Conservation (phyloP, 2,329 filamentous ascomycete genomes). For the Bipolaris victoriae region DNA sequence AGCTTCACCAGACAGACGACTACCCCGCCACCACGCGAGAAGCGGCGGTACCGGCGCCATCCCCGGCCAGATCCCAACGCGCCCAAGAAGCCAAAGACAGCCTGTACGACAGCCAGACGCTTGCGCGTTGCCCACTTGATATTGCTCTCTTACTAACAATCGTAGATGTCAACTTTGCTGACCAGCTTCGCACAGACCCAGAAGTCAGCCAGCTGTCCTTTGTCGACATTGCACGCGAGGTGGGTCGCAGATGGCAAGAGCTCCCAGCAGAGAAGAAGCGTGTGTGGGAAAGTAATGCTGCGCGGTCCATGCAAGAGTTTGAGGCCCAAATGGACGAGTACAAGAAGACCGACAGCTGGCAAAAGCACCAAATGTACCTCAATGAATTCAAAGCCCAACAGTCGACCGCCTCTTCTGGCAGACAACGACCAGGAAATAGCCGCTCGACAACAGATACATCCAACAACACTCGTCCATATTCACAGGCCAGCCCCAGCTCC, state of each 20-base stretch:
- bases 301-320: constrained; percentile 48
- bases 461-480: constrained; percentile 29
- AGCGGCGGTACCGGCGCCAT: constrained; percentile 48
- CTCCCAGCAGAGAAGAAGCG: constrained; percentile 46
- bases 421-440: constrained; percentile 26
- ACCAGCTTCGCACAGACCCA: constrained; percentile 47
- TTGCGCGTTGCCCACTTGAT: neutral
- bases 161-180: constrained; percentile 51
- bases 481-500: constrained; percentile 38
- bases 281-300: constrained; percentile 48
- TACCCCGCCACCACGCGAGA: constrained; percentile 36
- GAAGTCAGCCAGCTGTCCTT: constrained; percentile 46
- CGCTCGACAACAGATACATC: constrained; percentile 34
- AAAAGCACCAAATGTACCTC: constrained; percentile 46
- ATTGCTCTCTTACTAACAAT: constrained; percentile 14
- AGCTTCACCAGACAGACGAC: constrained; percentile 31
- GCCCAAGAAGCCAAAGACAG: constrained; percentile 51
- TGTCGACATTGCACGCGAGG: constrained; percentile 48
- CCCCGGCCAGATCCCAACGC: constrained; percentile 47
- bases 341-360: constrained; percentile 47
- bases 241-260: constrained; percentile 48
- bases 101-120: constrained; percentile 35
- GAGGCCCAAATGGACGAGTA: constrained; percentile 50
- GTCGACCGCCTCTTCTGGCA: constrained; percentile 21
- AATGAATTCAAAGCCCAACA: constrained; percentile 45